Evolutionary conservation across 345 rosid species (phyloP).

Genomic region (Brassica cretica): DNA sequence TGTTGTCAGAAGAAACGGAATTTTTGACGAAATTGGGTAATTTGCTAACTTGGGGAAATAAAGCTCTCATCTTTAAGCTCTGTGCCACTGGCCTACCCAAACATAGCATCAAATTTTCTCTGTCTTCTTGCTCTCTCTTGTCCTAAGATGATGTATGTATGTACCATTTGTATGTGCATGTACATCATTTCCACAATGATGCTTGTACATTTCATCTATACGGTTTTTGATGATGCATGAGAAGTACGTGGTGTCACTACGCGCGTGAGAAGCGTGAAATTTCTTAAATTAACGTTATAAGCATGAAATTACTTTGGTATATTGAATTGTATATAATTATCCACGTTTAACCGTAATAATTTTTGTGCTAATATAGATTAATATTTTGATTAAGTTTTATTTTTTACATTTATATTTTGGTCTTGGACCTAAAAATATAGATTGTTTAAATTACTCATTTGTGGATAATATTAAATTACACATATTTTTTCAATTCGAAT

Average conservation of each 20-base stretch:
- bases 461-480: too few relatives aligned
- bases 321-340: too few relatives aligned
- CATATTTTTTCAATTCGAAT: too few relatives aligned
- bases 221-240: conserved; percentile 16
- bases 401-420: too few relatives aligned
- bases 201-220: neutral
- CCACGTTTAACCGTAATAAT: too few relatives aligned
- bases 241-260: conserved; percentile 11
- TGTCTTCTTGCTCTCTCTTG: conserved; percentile 6
- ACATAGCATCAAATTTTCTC: conserved; percentile 31
- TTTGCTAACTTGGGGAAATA: conserved; percentile 29
- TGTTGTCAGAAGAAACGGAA: conserved; percentile 38
- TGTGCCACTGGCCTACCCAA: conserved; percentile 33
- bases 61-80: conserved; percentile 33
- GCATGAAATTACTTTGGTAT: too few relatives aligned
- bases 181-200: neutral
- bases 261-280: conserved; percentile 27
- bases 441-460: too few relatives aligned
- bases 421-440: too few relatives aligned
- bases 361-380: too few relatives aligned
- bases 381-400: too few relatives aligned
- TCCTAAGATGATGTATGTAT: conserved; percentile 22
- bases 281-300: neutral
- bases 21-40: conserved; percentile 33
- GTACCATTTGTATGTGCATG: conserved; percentile 15